phyloP scores from a whole-genome alignment of 768 basidiomycete species.

The Russula vinacea region DNA sequence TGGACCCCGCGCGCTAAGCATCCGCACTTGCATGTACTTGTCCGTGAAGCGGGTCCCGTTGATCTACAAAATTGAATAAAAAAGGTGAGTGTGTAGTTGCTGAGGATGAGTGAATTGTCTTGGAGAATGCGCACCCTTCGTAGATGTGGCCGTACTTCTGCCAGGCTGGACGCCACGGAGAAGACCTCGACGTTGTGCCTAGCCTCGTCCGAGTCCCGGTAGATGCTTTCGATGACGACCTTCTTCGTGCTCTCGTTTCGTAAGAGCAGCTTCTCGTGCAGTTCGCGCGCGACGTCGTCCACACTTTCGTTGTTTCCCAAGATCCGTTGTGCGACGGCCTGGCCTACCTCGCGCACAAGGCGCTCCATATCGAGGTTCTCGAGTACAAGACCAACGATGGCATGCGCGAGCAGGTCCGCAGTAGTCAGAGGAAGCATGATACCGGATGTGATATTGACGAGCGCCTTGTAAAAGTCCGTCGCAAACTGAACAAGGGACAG shows the following conservation, averaged over 20 bases:
- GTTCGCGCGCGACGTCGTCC: conserved; percentile 91
- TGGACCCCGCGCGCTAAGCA: conserved; percentile 50
- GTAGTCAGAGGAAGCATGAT: conserved; percentile 96
- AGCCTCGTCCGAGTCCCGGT: conserved; percentile 86
- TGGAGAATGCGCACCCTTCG: conserved; percentile 61
- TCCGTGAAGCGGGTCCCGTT: conserved; percentile 96
- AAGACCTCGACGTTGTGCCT: conserved; percentile 88
- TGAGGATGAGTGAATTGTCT: neutral
- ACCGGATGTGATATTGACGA: conserved; percentile 90
- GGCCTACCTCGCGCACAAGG: conserved; percentile 89
- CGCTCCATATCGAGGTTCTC: conserved; percentile 99
- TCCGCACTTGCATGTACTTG: conserved; percentile 81
- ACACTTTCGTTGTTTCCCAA: conserved; percentile 92
- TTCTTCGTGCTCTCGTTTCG: conserved; percentile 97
- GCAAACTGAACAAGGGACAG: conserved; percentile 56
- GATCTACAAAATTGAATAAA: conserved; percentile 52
- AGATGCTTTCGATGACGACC: conserved; percentile 94
- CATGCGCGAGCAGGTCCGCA: conserved; percentile 89
- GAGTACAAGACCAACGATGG: conserved; percentile 93
- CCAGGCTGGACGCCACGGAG: conserved; percentile 63
- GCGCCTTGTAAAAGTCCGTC: conserved; percentile 91
- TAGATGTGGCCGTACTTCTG: conserved; percentile 71
- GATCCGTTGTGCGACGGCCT: conserved; percentile 89
- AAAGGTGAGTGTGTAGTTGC: neutral
- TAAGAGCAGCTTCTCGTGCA: conserved; percentile 86